phyloP scores from a whole-genome alignment of 73 alveolate genomes.

The Tetrahymena elliotti region DNA sequence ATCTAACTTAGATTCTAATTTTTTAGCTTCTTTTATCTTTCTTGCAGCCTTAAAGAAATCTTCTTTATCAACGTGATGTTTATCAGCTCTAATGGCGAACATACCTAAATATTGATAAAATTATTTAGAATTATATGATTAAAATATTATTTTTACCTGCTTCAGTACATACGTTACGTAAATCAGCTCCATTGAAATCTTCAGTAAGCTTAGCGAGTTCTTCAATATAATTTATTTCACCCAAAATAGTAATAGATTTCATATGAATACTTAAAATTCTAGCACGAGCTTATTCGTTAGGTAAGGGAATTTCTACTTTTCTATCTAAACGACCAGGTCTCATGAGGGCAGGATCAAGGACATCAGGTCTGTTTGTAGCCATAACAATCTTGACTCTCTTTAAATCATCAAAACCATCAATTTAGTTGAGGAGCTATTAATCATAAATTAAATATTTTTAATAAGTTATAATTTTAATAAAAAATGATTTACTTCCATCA shows the following conservation, averaged over 20 bases:
- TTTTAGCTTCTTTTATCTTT: slow-evolving; percentile 92
- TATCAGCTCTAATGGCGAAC: slow-evolving; percentile 98
- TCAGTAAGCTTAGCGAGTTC: slow-evolving; percentile 82
- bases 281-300: slow-evolving; percentile 90
- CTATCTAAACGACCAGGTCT: slow-evolving; percentile 99
- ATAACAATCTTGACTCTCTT: slow-evolving; percentile 97
- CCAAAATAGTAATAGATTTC: slow-evolving; percentile 94
- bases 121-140: not conserved
- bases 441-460: not conserved
- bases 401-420: slow-evolving; percentile 98
- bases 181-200: slow-evolving; percentile 98
- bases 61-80: slow-evolving; percentile 96
- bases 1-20: slow-evolving; percentile 90
- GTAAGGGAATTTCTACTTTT: slow-evolving; percentile 97
- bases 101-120: slow-evolving; percentile 56
- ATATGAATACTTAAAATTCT: slow-evolving; percentile 96
- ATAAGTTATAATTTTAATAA: not conserved
- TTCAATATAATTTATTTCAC: slow-evolving; percentile 89
- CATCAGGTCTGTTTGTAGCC: slow-evolving; percentile 99
- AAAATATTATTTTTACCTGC: slow-evolving; percentile 44
- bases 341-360: slow-evolving; percentile 97
- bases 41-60: slow-evolving; percentile 99
- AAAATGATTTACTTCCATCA: slow-evolving; percentile 70
- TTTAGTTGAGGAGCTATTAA: slow-evolving; percentile 79
- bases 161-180: slow-evolving; percentile 98